Base-by-base conservation (phyloP, 371 early-diverging fungal genomes). In the Haplosporangium sp. region DNA sequence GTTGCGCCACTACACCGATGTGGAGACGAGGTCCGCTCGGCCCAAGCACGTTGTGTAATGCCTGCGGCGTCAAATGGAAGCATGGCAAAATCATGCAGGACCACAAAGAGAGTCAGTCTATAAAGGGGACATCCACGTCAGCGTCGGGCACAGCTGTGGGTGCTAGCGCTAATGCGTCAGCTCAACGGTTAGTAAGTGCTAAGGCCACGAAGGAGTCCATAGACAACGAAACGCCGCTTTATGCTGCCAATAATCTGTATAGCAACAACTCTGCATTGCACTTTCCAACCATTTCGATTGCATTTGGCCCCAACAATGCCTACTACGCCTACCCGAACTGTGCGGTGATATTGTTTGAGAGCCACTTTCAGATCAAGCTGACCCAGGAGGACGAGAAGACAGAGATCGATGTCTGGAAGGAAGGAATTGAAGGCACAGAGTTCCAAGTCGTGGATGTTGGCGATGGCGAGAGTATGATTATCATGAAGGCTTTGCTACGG, bases 21-120 rank as follows among this genome's bases (percentile, higher is more conserved):
- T 90, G 90, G 90, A 76, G 90, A 62, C 83, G 90, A 42, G 90
- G 90, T 18, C 90, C 89, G 13, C 83, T 86, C 67, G 90, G 90
- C 12, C 87, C 90, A 9, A 83, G 88, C 38, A 90, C 90, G 0
- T 71, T 90, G 5, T 90, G 90, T 55, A 90, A 90, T 79, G 87
- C 90, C 11, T 90, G 90, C 64, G 90, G 90, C 23, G 51, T 88
- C 14, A 81, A 84, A 61, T 89, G 87, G 87, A 74, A 73, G 41
- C 77, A 81, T 67, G 84, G 82, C 5, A 82, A 85, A 43, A 86
- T 86, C 38, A 53, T 86, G 23, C 70, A 75, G 21, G 87, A 71
- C 46, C 79, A 81, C 0, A 69, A 75, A 13, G 81, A 84, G 11
- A 45, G 29, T 1, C 52, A 59, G 42, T 2, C n/a, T 23, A 16